A percentile compares a stretch with the other conserved stretches of the same genome.
phyloP scores from a whole-genome alignment of 2,329 filamentous ascomycete genomes.

The Xylariaceae sp. region DNA sequence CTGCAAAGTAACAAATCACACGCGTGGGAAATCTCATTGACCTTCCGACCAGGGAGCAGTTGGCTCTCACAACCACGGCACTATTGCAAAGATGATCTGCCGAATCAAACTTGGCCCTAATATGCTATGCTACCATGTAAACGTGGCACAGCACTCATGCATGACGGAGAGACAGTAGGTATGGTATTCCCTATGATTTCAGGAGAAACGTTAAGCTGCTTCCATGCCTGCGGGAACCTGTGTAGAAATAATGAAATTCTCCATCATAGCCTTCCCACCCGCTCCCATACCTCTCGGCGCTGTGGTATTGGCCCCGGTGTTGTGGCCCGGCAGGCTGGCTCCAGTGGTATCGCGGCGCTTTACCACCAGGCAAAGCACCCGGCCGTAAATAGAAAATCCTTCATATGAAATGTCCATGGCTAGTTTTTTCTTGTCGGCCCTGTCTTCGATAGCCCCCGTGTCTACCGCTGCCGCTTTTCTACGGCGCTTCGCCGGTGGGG shows the following conservation, averaged over 20 bases:
- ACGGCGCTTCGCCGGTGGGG: slow-evolving; percentile 42
- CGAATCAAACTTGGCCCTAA: slow-evolving; percentile 7
- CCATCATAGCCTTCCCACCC: slow-evolving; percentile 58
- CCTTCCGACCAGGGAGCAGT: too few species aligned
- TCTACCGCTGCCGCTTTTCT: slow-evolving; percentile 27
- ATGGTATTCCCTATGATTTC: too few species aligned
- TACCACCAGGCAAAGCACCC: slow-evolving; percentile 86
- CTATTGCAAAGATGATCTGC: not conserved
- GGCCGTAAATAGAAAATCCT: slow-evolving; percentile 92
- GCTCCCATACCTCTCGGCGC: slow-evolving; percentile 25
- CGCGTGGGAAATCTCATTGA: too few species aligned
- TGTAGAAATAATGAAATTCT: slow-evolving; percentile 80
- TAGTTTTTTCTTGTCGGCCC: slow-evolving; percentile 86
- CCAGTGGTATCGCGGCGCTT: slow-evolving; percentile 62
- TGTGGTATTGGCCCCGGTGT: slow-evolving; percentile 21
- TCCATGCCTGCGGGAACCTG: slow-evolving; percentile 50
- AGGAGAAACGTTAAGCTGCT: slow-evolving; percentile 19
- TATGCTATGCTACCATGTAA: too few species aligned
- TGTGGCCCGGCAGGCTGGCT: slow-evolving; percentile 28
- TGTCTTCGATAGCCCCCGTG: slow-evolving; percentile 31
- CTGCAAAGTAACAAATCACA: too few species aligned
- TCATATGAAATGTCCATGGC: slow-evolving; percentile 84
- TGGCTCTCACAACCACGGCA: too few species aligned
- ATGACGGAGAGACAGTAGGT: too few species aligned
- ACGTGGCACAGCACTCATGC: too few species aligned